phyloP scores from a whole-genome alignment of 75 land plant species.

The Selaginella moellendorffii region DNA sequence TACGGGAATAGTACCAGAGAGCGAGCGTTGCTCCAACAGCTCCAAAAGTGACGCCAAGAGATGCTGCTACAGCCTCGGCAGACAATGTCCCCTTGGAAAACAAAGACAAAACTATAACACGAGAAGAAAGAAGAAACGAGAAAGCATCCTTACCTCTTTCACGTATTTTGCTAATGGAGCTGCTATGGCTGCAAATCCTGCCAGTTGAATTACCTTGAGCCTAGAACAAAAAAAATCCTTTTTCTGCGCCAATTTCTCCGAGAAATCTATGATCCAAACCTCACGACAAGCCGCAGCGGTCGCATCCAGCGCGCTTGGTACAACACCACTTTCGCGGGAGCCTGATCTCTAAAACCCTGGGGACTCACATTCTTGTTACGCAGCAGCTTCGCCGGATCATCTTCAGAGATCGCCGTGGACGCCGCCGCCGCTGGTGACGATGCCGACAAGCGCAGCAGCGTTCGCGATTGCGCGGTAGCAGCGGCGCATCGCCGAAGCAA shows the following conservation, averaged over 20 bases:
- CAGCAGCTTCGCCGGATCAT: no score
- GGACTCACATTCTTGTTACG: background rate
- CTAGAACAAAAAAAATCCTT: background rate
- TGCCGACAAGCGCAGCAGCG: no score
- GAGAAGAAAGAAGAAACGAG: background rate
- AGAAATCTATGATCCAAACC: no score
- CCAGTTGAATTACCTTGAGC: constrained; percentile 22
- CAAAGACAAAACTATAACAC: background rate
- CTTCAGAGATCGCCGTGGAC: no score
- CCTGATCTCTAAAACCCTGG: background rate
- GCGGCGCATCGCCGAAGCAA: background rate
- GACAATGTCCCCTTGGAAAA: constrained; percentile 17
- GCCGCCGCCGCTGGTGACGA: no score
- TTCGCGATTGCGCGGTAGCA: background rate
- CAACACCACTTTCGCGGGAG: constrained; percentile 13
- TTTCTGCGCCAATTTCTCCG: background rate
- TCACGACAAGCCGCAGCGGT: constrained; percentile 19
- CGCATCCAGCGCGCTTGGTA: constrained; percentile 24
- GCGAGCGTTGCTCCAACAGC: constrained; percentile 22
- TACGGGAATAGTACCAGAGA: constrained; percentile 26
- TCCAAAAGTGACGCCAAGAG: constrained; percentile 17
- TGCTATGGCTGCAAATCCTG: constrained; percentile 17
- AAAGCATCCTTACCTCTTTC: constrained; percentile 11
- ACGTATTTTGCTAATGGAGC: constrained; percentile 22
- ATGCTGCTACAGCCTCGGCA: constrained; percentile 15